These are phyloP conservation scores for Populus simonii DNA, from an alignment of 345 rosid genomes.

Conservation along the genomic window DNA sequence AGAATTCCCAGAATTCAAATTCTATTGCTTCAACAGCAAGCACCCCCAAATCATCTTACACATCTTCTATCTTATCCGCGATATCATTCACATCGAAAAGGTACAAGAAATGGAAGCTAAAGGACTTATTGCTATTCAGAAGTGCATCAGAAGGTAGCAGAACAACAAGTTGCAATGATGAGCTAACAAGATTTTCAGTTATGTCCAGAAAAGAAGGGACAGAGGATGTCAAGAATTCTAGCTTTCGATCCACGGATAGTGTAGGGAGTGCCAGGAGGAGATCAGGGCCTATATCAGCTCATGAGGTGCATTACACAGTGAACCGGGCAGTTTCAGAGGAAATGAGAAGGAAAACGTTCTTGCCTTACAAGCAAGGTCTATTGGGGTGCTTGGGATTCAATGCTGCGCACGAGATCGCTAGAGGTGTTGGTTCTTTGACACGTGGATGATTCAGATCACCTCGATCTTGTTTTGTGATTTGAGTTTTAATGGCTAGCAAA, in stretches of 20 bases:
- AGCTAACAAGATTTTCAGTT: slow-evolving; percentile 42
- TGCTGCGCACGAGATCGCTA: slow-evolving; percentile 61
- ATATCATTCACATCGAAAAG: slow-evolving; percentile 49
- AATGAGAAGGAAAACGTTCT: slow-evolving; percentile 72
- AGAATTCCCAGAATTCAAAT: slow-evolving; percentile 25
- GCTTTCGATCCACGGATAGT: slow-evolving; percentile 71
- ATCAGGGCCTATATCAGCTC: slow-evolving; percentile 54
- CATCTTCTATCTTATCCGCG: slow-evolving; percentile 58
- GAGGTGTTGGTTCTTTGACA: slow-evolving; percentile 66
- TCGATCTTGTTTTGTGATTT: slow-evolving; percentile 1
- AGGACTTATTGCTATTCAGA: slow-evolving; percentile 71
- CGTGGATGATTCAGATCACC: slow-evolving; percentile 42
- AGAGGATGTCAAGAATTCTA: slow-evolving; percentile 48
- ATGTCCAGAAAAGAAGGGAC: slow-evolving; percentile 46
- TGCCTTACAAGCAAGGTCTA: slow-evolving; percentile 90
- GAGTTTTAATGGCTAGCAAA: background rate
- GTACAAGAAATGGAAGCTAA: slow-evolving; percentile 75
- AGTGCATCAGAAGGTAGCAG: slow-evolving; percentile 94
- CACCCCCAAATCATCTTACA: slow-evolving; percentile 31
- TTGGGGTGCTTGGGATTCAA: slow-evolving; percentile 89
- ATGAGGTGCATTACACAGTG: slow-evolving; percentile 78
- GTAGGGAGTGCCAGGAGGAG: slow-evolving; percentile 43
- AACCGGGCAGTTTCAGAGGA: slow-evolving; percentile 91
- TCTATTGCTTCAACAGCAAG: slow-evolving; percentile 25
- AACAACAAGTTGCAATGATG: slow-evolving; percentile 40